Evolutionary conservation across 768 basidiomycete genomes (phyloP).

Genomic region (Naganishia kalamii): DNA sequence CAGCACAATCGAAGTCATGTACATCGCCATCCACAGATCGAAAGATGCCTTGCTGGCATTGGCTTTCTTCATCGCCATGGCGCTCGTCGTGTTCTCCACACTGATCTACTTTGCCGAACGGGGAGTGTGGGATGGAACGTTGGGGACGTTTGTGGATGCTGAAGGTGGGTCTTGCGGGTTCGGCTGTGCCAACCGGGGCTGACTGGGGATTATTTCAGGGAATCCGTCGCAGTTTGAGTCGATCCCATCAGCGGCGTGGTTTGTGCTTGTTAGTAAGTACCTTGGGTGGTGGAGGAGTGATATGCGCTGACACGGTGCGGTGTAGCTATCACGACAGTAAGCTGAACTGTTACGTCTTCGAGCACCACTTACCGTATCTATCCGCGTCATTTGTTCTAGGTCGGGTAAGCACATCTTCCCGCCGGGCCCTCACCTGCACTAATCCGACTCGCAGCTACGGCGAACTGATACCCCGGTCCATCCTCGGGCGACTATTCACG

Average conservation of each 20-base stretch:
- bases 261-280: conserved; percentile 45
- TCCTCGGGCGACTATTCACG: conserved; percentile 78
- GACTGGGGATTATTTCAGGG: conserved; percentile 40
- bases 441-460: conserved; percentile 58
- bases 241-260: conserved; percentile 74
- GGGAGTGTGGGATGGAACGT: conserved; percentile 75
- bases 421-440: background rate
- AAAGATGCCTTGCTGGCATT: conserved; percentile 81
- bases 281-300: too few species aligned
- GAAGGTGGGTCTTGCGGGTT: conserved; percentile 58
- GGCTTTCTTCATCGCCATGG: conserved; percentile 80
- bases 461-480: conserved; percentile 80
- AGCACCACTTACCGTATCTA: background rate
- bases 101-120: conserved; percentile 85
- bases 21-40: conserved; percentile 73
- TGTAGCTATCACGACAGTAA: conserved; percentile 25
- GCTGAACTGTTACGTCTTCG: background rate
- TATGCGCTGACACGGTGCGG: background rate
- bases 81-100: conserved; percentile 79
- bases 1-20: conserved; percentile 62
- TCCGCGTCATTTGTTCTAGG: background rate
- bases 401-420: conserved; percentile 1
- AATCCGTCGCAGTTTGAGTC: conserved; percentile 50
- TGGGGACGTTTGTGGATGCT: conserved; percentile 73
- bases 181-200: background rate